Percentiles rank a stretch among this genome's conserved stretches.
Evolutionary conservation across 345 rosid genomes (phyloP).

Genomic region (Pugionium dolabratum): DNA sequence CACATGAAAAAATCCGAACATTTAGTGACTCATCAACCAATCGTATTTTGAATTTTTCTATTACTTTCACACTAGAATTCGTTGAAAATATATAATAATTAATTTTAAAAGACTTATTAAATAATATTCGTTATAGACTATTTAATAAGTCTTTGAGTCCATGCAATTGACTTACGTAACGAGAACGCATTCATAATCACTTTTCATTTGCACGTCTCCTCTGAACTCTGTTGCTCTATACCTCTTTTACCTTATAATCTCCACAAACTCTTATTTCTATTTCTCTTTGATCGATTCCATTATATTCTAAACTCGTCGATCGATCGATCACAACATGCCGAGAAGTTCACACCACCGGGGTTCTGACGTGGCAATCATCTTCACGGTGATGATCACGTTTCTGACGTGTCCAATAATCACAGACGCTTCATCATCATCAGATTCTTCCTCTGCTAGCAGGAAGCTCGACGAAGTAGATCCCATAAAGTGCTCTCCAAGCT

Average conservation of each 20-base stretch:
- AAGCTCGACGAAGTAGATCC: conserved; percentile 43
- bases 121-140: background rate
- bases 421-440: conserved; percentile 22
- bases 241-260: conserved; percentile 1
- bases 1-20: too few species aligned
- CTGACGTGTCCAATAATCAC: conserved; percentile 25
- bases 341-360: conserved; percentile 2
- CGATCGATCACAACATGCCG: conserved; percentile 16
- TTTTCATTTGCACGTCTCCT: conserved; percentile 40
- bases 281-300: conserved; percentile 4
- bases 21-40: too few species aligned
- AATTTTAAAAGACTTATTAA: too few species aligned
- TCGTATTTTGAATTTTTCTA: too few species aligned
- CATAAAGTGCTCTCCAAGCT: conserved; percentile 55
- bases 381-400: conserved; percentile 37
- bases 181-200: conserved; percentile 40
- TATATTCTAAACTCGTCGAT: too few species aligned
- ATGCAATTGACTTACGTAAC: conserved; percentile 44
- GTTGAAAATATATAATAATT: too few species aligned
- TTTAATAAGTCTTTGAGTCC: conserved; percentile 37
- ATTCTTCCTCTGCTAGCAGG: conserved; percentile 23
- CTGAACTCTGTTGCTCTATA: background rate
- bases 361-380: conserved; percentile 10
- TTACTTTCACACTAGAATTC: too few species aligned
- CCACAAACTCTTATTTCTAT: conserved; percentile 5